Evolutionary conservation across 345 rosid species (phyloP), one percentile per base, ranked within the genome.

Genomic region (Camelina hispida): DNA sequence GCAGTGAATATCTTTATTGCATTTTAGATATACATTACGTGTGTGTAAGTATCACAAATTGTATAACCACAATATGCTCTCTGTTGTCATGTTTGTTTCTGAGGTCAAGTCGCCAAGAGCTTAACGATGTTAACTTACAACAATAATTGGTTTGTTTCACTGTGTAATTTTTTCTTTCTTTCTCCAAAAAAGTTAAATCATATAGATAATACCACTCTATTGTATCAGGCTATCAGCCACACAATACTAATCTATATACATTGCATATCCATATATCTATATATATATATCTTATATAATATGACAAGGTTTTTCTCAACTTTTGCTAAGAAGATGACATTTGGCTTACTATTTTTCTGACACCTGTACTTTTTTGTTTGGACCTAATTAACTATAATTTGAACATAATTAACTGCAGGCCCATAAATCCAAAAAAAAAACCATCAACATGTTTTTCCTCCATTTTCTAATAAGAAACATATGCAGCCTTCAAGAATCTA

Each of bases 181-280:
- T 22, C 12, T 54, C 10, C 22, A 40, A 6, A 25, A 55, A 4
- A 9, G 6, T 16, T 28, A 1, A 54, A 68, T 51, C 42, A 38
- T 14, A 58, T 14, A 71, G 30, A 62, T 51, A 25, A 54, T 53
- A 53, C 1, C 23, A 62, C 40, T 72, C 32, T 5, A 3, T 52
- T 16, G 25, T 54, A 63, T 37, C 37, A 54, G 10, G 70, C 77
- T 54, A 63, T 37, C 37, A 54, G 10, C 77, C 77, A 63, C 70
- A 54, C 77, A 63, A 73, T 63, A 63, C 76, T 43, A 32, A 73
- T 73, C 63, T 73, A 63, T 7, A 62, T 16, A 52, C 61, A 67
- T 20, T 53, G 23, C 18, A 10, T 54, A 16, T 54, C n/a, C n/a
- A n/a, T n/a, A n/a, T n/a, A n/a, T n/a, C n/a, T n/a, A n/a, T n/a